Percentiles rank a stretch among this genome's conserved stretches.
These are phyloP conservation scores for Hypoxylon sp. DNA, from an alignment of 2,329 filamentous ascomycete species.

Conservation along the genomic window DNA sequence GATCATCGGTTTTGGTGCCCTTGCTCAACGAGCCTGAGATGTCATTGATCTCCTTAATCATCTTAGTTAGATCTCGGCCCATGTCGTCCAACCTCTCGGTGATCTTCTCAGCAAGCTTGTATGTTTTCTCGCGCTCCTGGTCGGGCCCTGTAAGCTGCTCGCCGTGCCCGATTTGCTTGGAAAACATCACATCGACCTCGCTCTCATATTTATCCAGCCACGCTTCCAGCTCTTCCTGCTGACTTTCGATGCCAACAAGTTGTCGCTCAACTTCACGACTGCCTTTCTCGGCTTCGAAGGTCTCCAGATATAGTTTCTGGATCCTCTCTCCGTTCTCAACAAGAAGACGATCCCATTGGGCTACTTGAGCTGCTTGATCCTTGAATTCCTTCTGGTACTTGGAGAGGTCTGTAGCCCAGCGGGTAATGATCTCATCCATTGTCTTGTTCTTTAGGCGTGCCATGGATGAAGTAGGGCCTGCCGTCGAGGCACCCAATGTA, in stretches of 20 bases:
- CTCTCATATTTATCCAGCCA: conserved; percentile 93
- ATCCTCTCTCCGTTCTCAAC: conserved; percentile 97
- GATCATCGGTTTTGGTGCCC: conserved; percentile 87
- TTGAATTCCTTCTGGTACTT: conserved; percentile 99
- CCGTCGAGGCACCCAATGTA: conserved; percentile 77
- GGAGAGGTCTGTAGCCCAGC: conserved; percentile 93
- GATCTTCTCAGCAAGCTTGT: conserved; percentile 94
- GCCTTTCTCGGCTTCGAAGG: conserved; percentile 92
- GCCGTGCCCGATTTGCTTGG: conserved; percentile 78
- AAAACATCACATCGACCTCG: conserved; percentile 90
- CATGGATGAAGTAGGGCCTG: conserved; percentile 83
- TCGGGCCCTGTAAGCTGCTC: conserved; percentile 88
- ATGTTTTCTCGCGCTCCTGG: conserved; percentile 94
- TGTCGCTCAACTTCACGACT: conserved; percentile 95
- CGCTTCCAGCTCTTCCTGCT: conserved; percentile 88
- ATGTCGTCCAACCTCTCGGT: conserved; percentile 92
- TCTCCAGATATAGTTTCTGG: conserved; percentile 89
- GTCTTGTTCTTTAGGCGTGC: conserved; percentile 97
- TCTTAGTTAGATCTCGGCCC: conserved; percentile 90
- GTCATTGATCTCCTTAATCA: conserved; percentile 98
- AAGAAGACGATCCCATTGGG: conserved; percentile 89
- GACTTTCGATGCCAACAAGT: conserved; percentile 86
- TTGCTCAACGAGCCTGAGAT: conserved; percentile 91
- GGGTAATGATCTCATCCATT: conserved; percentile 98
- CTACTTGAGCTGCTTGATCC: conserved; percentile 86